These are phyloP conservation scores for Hysterium pulicare DNA, from an alignment of 2,329 filamentous ascomycete genomes.

Conservation along the genomic window DNA sequence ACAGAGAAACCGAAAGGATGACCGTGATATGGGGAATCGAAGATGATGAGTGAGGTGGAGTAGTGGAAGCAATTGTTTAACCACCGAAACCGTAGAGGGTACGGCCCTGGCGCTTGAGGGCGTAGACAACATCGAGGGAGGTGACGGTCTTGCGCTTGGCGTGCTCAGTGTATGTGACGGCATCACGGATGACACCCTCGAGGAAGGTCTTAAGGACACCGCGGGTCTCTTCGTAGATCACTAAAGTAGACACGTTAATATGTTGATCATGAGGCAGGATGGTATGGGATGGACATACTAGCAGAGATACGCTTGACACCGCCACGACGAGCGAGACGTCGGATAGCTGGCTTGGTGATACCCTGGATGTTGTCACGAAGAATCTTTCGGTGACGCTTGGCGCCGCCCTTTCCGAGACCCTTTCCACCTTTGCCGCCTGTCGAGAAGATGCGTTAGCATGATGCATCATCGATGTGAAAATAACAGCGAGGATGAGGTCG, in stretches of 20 bases:
- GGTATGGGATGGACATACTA: constrained; percentile 34
- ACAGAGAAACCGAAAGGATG: neutral
- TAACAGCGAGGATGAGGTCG: constrained; percentile 15
- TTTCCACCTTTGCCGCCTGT: constrained; percentile 54
- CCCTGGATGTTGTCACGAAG: constrained; percentile 55
- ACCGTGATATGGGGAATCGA: neutral
- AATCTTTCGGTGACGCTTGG: constrained; percentile 56
- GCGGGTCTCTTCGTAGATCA: constrained; percentile 78
- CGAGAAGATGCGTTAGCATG: constrained; percentile 30
- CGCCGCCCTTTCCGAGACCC: constrained; percentile 53
- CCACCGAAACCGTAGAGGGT: constrained; percentile 86
- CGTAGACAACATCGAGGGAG: constrained; percentile 62
- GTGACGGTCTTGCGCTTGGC: constrained; percentile 79
- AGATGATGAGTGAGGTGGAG: constrained; percentile 1
- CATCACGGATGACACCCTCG: constrained; percentile 71
- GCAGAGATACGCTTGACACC: constrained; percentile 54
- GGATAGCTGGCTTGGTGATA: constrained; percentile 54
- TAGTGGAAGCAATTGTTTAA: constrained; percentile 48
- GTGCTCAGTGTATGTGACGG: constrained; percentile 76
- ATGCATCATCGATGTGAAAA: constrained; percentile 8
- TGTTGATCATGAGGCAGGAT: constrained; percentile 1
- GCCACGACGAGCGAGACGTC: constrained; percentile 53
- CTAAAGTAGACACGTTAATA: constrained; percentile 37
- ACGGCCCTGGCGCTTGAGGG: constrained; percentile 63
- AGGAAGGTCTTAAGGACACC: constrained; percentile 77